Conservation (phyloP, 768 basidiomycete genomes). For the Boletus fagicola region DNA sequence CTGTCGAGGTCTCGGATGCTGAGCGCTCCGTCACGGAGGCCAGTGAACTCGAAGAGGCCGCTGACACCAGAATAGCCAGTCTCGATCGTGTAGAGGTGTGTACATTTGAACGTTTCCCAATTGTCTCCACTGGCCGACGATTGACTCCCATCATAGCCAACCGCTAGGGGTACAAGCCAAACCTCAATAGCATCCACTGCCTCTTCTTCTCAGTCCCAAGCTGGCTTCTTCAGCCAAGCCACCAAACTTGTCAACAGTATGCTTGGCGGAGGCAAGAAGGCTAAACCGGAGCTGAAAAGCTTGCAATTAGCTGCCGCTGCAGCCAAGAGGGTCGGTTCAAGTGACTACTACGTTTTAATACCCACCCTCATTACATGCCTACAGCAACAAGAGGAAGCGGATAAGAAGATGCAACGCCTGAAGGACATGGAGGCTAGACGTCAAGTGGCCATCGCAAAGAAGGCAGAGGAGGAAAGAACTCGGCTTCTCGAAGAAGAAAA, state of each 20-base stretch:
- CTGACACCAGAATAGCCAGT: conserved; percentile 38
- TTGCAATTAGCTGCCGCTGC: conserved; percentile 77
- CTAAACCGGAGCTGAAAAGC: conserved; percentile 75
- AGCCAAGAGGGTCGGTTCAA: conserved; percentile 76
- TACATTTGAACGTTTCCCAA: conserved; percentile 5
- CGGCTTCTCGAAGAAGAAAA: conserved; percentile 65
- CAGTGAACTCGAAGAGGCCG: conserved; percentile 40
- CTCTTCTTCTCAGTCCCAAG: conserved; percentile 42
- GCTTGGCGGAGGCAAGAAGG: conserved; percentile 68
- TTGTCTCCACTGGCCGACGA: conserved; percentile 2
- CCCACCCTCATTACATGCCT: conserved; percentile 6
- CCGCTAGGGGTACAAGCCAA: conserved; percentile 51
- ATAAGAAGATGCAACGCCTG: conserved; percentile 69
- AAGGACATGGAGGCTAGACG: conserved; percentile 84
- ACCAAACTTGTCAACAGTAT: conserved; percentile 66
- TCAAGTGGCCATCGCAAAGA: conserved; percentile 66
- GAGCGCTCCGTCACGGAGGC: conserved; percentile 33
- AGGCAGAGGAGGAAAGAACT: conserved; percentile 74
- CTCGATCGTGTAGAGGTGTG: conserved; percentile 44
- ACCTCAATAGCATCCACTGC: conserved; percentile 48
- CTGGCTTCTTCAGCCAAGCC: conserved; percentile 69
- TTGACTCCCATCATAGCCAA: conserved; percentile 15
- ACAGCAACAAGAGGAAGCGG: conserved; percentile 88
- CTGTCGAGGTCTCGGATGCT: conserved; percentile 36
- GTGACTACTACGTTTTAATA: neutral